A percentile compares a stretch with the other conserved stretches of the same genome.
These are phyloP conservation scores for Pyronema domesticum DNA, from an alignment of 495 filamentous ascomycete genomes.

Conservation along the genomic window DNA sequence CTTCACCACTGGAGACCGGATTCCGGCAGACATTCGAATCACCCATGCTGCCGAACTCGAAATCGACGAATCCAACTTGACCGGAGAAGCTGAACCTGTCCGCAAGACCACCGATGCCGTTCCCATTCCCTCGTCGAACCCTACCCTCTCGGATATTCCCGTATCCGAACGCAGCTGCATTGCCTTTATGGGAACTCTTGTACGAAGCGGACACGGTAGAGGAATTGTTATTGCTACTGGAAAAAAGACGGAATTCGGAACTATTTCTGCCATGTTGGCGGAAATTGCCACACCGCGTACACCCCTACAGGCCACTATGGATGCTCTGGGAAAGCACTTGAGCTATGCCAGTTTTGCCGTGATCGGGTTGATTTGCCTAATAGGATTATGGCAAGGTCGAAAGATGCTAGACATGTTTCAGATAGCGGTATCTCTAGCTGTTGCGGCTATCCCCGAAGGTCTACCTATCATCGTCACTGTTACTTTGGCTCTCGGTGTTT, in stretches of 20 bases:
- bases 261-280: constrained; percentile 76
- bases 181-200: constrained; percentile 95
- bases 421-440: constrained; percentile 88
- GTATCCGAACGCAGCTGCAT: constrained; percentile 33
- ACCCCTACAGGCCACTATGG: constrained; percentile 91
- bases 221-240: constrained; percentile 92
- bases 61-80: constrained; percentile 94
- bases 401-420: constrained; percentile 89
- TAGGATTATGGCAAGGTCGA: constrained; percentile 77
- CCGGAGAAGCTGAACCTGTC: constrained; percentile 89
- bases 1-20: constrained; percentile 88
- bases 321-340: constrained; percentile 78
- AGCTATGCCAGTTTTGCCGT: constrained; percentile 92
- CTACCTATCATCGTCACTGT: constrained; percentile 97
- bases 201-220: constrained; percentile 88
- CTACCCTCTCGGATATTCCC: constrained; percentile 16
- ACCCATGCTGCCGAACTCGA: constrained; percentile 71
- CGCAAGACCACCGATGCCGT: constrained; percentile 52
- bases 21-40: constrained; percentile 91
- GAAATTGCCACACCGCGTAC: constrained; percentile 90
- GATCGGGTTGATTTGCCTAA: constrained; percentile 75
- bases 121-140: constrained; percentile 22
- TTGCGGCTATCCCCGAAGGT: constrained; percentile 93
- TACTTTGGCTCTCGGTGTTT: constrained; percentile 79
- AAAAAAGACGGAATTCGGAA: constrained; percentile 85